Conservation (phyloP, 257 asterid genomes). For the Linderniella brevidens region DNA sequence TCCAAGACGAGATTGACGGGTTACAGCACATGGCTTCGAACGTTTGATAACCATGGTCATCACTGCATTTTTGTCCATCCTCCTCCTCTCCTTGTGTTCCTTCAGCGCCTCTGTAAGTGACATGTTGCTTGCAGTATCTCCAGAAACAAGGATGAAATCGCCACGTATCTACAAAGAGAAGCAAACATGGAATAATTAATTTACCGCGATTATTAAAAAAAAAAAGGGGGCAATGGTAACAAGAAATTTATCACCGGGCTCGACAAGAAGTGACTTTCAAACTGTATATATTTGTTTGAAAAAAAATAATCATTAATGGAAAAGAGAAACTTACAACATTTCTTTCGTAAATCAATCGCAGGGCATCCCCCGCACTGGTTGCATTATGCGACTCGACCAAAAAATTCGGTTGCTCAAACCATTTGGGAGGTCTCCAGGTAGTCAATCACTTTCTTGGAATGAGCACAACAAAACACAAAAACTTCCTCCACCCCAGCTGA, state of each 20-base stretch:
- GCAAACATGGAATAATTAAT: slow-evolving; percentile 1
- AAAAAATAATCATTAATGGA: background rate
- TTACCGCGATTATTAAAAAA: background rate
- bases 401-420: slow-evolving; percentile 65
- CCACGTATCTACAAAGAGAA: slow-evolving; percentile 55
- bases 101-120: slow-evolving; percentile 53
- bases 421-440: slow-evolving; percentile 54
- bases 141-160: slow-evolving; percentile 82
- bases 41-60: slow-evolving; percentile 84
- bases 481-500: slow-evolving; percentile 94
- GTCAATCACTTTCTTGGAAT: slow-evolving; percentile 73
- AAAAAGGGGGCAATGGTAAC: background rate
- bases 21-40: slow-evolving; percentile 71
- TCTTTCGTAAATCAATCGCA: slow-evolving; percentile 64
- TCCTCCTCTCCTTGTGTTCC: slow-evolving; percentile 87
- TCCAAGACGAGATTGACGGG: slow-evolving; percentile 87
- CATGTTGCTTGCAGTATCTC: slow-evolving; percentile 98
- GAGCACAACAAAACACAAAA: slow-evolving; percentile 91
- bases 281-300: background rate
- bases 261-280: background rate
- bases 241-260: background rate
- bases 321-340: slow-evolving; percentile 49
- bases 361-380: slow-evolving; percentile 84
- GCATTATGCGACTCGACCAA: slow-evolving; percentile 75
- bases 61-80: slow-evolving; percentile 75